phyloP scores from a whole-genome alignment of 2,329 filamentous ascomycete genomes.

The Conoideocrella luteorostrata region DNA sequence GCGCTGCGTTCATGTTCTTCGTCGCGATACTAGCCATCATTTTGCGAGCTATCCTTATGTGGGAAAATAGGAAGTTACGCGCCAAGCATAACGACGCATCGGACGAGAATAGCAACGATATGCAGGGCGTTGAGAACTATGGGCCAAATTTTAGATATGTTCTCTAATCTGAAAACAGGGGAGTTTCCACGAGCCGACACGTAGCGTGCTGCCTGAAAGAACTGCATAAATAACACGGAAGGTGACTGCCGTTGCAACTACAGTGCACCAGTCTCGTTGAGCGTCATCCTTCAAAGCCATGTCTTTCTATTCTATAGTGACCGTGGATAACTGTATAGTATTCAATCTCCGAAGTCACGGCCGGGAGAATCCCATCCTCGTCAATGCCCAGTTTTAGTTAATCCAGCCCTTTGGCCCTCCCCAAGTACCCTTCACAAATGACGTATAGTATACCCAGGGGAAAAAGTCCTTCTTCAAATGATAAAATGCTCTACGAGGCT shows the following conservation, averaged over 20 bases:
- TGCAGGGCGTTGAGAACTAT: constrained; percentile 8
- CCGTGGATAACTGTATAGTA: too few relatives aligned
- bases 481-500: constrained; percentile 51
- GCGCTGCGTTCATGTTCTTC: constrained; percentile 10
- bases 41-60: constrained; percentile 2
- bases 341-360: too few relatives aligned
- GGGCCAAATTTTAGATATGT: constrained; percentile 9
- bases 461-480: constrained; percentile 62
- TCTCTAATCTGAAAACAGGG: too few relatives aligned
- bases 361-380: too few relatives aligned
- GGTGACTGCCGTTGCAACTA: too few relatives aligned
- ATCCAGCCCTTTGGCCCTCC: constrained; percentile 51
- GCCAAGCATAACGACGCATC: neutral
- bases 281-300: too few relatives aligned
- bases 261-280: too few relatives aligned
- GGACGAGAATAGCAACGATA: neutral
- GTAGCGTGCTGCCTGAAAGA: too few relatives aligned
- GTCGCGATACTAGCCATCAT: constrained; percentile 11
- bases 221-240: too few relatives aligned
- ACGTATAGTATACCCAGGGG: constrained; percentile 57
- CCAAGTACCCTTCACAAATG: constrained; percentile 57
- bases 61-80: constrained; percentile 12
- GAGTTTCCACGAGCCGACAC: neutral
- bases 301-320: too few relatives aligned
- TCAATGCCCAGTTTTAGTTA: constrained; percentile 2